These are phyloP conservation scores for Trapa incisa DNA, from an alignment of 345 rosid genomes.

Conservation along the genomic window DNA sequence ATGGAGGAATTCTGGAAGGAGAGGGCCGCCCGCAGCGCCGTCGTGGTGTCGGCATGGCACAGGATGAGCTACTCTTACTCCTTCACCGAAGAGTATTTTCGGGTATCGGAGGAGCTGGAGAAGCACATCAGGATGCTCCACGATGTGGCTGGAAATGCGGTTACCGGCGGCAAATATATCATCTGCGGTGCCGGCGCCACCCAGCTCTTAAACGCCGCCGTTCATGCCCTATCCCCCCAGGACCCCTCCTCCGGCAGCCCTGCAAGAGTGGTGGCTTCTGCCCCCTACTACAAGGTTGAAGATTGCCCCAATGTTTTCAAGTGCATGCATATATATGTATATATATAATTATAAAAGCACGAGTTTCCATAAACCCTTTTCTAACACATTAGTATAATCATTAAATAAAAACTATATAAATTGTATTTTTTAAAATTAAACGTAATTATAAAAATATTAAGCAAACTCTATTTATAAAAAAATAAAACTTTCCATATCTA, in stretches of 20 bases:
- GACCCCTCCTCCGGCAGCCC: constrained; percentile 24
- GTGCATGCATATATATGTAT: no score
- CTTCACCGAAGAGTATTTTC: constrained; percentile 11
- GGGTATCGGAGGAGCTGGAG: constrained; percentile 27
- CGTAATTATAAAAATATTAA: no score
- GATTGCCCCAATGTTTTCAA: no score
- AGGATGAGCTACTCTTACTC: constrained; percentile 36
- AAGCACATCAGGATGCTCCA: constrained; percentile 37
- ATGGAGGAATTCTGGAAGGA: constrained; percentile 46
- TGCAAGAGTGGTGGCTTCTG: constrained; percentile 32
- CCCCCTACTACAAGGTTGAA: constrained; percentile 42
- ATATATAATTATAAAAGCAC: no score
- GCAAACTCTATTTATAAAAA: no score
- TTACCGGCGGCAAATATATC: constrained; percentile 30
- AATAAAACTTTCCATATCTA: no score
- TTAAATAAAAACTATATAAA: no score
- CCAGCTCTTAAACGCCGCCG: constrained; percentile 56
- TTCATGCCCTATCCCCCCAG: constrained; percentile 35
- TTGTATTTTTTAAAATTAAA: no score
- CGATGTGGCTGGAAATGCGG: constrained; percentile 38
- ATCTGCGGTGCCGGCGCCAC: constrained; percentile 58
- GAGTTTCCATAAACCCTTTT: no score
- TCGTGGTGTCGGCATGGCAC: constrained; percentile 47
- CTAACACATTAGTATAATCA: no score
- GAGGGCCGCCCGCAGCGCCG: constrained; percentile 32